Base-by-base conservation (phyloP, 116 monocot species). In the Cymodocea nodosa region DNA sequence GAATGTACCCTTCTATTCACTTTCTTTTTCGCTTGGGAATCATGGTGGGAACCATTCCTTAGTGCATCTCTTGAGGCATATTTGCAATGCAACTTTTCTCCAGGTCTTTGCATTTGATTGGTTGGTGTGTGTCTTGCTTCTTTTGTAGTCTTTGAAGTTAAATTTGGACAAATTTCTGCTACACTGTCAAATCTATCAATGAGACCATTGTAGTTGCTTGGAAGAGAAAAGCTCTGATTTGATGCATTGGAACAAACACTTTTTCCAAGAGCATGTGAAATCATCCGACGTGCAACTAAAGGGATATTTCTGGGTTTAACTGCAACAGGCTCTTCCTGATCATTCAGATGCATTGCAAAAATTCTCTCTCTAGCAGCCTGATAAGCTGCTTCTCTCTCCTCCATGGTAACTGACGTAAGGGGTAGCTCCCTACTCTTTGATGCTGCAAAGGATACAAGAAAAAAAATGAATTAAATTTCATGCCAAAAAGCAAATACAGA, bases 191-290 rank as follows among this genome's bases (percentile, higher is more conserved):
- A 4, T 12, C 50, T 20, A 4, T 49, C 22, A 9, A 11, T 2
- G 10, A 4, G 3, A 13, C 11, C 3, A 3, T 65, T 44, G 13
- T 65, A 57, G 24, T 25, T 17, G 25, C 50, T 68, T 39, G 37
- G 49, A 22, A 30, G 16, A 11, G 72, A 70, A 11, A 35, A 13
- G 15, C 52, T 52, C 12, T 76, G 35, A 50, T 39, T 59, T 17
- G 56, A 50, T 20, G 56, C 18, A 66, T 14, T 59, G 58, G 63
- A 48, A 40, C 14, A 14, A 60, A 82, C 67, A 39, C 66, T 82
- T 56, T 81, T 74, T 5, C 90, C 90, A 55, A 95, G 87, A 74
- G 94, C 90, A 76, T 95, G 94, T 12, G 87, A 87, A 70, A 95
- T 95, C 94, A 95, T 95, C 55, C 94, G 62, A 24, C 68, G 82